A percentile compares a stretch with the other conserved stretches of the same genome.
Evolutionary conservation across 257 asterid genomes (phyloP).

Genomic region (Capsicum chinense): DNA sequence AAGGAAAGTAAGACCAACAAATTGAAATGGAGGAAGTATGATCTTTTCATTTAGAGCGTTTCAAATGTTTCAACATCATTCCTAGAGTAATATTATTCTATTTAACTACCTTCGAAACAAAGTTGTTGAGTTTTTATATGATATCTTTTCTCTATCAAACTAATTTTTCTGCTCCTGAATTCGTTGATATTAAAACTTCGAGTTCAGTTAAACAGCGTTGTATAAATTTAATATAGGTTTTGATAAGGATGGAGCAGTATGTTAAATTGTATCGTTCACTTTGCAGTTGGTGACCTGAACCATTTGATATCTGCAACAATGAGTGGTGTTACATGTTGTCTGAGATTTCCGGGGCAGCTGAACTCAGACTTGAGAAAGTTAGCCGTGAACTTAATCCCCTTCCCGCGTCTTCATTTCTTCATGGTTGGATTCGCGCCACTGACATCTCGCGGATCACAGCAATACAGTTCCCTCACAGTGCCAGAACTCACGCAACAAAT

Average conservation of each 20-base stretch:
- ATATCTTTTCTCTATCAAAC: neutral
- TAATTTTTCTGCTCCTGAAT: neutral
- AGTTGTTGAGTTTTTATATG: neutral
- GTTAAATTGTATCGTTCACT: neutral
- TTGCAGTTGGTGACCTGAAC: constrained; percentile 34
- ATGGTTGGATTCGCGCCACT: constrained; percentile 31
- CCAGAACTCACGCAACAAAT: constrained; percentile 32
- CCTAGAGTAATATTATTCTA: neutral
- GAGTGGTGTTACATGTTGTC: constrained; percentile 31
- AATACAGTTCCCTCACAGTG: constrained; percentile 30
- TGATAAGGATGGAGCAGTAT: neutral
- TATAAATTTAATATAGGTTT: too few species aligned
- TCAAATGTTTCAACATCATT: neutral
- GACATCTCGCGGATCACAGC: constrained; percentile 31
- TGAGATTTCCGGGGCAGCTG: constrained; percentile 28
- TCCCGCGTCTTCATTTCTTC: constrained; percentile 34
- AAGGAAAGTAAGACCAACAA: too few species aligned
- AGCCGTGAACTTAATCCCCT: constrained; percentile 24
- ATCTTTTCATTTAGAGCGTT: neutral
- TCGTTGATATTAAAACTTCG: neutral
- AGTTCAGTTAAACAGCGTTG: neutral
- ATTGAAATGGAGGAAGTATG: too few species aligned
- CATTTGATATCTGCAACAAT: constrained; percentile 33
- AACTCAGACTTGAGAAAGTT: constrained; percentile 29
- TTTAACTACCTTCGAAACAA: neutral